phyloP scores from a whole-genome alignment of 768 basidiomycete genomes.

The Tricholoma furcatifolium region DNA sequence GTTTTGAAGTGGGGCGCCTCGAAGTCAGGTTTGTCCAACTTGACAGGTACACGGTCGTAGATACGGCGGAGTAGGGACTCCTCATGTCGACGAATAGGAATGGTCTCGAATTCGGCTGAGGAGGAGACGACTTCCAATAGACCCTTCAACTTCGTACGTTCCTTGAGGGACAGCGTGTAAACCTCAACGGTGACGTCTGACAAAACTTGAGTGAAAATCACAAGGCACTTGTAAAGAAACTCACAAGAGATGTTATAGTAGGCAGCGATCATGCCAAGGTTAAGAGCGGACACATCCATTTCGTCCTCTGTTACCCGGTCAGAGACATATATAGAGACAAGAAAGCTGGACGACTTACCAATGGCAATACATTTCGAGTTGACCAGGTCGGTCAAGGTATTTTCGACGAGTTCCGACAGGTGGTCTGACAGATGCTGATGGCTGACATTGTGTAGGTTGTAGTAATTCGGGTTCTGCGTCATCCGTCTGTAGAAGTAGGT shows the following conservation, averaged over 20 bases:
- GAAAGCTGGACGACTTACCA: constrained; percentile 40
- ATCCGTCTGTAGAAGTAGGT: constrained; percentile 97
- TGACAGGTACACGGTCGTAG: constrained; percentile 96
- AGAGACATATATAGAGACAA: neutral
- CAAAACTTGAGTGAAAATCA: constrained; percentile 12
- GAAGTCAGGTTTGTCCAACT: constrained; percentile 79
- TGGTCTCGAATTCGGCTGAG: constrained; percentile 92
- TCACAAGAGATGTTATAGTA: constrained; percentile 92
- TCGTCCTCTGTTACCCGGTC: constrained; percentile 65
- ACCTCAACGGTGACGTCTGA: constrained; percentile 95
- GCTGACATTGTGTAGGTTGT: constrained; percentile 91
- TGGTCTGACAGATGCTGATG: constrained; percentile 96
- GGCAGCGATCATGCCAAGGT: constrained; percentile 98
- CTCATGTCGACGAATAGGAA: constrained; percentile 96
- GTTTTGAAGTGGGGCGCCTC: constrained; percentile 98
- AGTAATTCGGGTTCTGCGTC: constrained; percentile 97
- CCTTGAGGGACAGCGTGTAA: constrained; percentile 92
- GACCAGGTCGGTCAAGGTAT: constrained; percentile 85
- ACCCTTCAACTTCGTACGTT: constrained; percentile 95
- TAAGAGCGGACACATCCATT: constrained; percentile 89
- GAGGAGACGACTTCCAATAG: constrained; percentile 96
- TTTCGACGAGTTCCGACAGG: constrained; percentile 94
- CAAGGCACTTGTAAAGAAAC: constrained; percentile 20
- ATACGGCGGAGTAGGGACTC: constrained; percentile 80
- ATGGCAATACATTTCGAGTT: constrained; percentile 95